phyloP scores from a whole-genome alignment of 1,139 yeast species.

The Meyerozyma sp. region DNA sequence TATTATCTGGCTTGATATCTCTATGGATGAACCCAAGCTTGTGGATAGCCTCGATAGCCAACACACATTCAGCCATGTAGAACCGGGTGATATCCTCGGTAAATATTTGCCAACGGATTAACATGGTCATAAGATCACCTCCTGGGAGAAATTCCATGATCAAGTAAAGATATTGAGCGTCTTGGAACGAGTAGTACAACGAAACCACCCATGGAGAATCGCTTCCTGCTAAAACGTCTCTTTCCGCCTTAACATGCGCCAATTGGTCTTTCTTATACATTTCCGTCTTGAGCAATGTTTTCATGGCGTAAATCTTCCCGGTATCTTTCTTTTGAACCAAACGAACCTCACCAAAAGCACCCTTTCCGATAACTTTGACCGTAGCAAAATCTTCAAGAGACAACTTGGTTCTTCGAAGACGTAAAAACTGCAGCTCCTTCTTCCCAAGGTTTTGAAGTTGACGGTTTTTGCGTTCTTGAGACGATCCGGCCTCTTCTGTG shows the following conservation, averaged over 20 bases:
- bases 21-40: conserved; percentile 76
- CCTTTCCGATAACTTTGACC: conserved; percentile 80
- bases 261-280: conserved; percentile 81
- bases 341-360: conserved; percentile 83
- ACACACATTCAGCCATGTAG: conserved; percentile 82
- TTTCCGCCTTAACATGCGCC: conserved; percentile 81
- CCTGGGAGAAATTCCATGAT: conserved; percentile 86
- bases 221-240: conserved; percentile 80
- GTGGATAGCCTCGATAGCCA: conserved; percentile 80
- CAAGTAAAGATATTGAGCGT: conserved; percentile 65
- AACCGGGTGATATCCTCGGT: conserved; percentile 81
- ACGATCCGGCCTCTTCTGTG: conserved; percentile 54
- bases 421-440: conserved; percentile 71
- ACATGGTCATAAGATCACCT: conserved; percentile 84
- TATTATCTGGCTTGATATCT: conserved; percentile 76
- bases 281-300: conserved; percentile 69
- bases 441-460: conserved; percentile 67
- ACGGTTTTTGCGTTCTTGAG: conserved; percentile 70
- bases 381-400: conserved; percentile 72
- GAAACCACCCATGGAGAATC: conserved; percentile 89
- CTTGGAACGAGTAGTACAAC: conserved; percentile 75
- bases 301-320: conserved; percentile 83
- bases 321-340: conserved; percentile 78
- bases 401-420: conserved; percentile 70
- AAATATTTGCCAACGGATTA: conserved; percentile 80